A percentile compares a stretch with the other conserved stretches of the same genome.
phyloP scores from a whole-genome alignment of 2,329 filamentous ascomycete genomes.

The Ophiosphaerella narmari region DNA sequence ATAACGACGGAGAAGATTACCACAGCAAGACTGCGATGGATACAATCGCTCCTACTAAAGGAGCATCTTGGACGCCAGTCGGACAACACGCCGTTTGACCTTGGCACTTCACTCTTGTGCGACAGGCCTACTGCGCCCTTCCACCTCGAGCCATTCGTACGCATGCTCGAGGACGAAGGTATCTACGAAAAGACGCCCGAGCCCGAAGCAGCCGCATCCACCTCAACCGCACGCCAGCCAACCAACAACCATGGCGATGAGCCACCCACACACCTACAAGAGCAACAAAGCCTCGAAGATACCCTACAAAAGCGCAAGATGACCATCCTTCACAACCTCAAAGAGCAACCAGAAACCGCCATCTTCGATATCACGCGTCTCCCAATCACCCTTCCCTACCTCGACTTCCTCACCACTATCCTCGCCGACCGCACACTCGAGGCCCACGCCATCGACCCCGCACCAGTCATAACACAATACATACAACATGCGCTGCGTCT shows the following conservation, averaged over 20 bases:
- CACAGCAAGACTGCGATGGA: constrained; percentile 26
- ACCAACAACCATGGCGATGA: not conserved
- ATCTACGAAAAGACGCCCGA: constrained; percentile 38
- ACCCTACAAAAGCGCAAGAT: constrained; percentile 26
- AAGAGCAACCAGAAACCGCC: constrained; percentile 25
- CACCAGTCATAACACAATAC: constrained; percentile 39
- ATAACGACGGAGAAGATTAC: constrained; percentile 22
- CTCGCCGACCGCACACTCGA: constrained; percentile 32
- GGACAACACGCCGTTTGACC: constrained; percentile 15
- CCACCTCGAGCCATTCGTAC: constrained; percentile 34
- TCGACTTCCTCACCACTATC: constrained; percentile 48
- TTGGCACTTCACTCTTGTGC: constrained; percentile 20
- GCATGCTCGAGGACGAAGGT: constrained; percentile 44
- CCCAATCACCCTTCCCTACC: constrained; percentile 42
- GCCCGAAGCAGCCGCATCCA: constrained; percentile 4
- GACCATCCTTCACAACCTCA: constrained; percentile 22
- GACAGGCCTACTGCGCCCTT: constrained; percentile 19
- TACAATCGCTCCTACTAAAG: constrained; percentile 32
- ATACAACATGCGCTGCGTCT: constrained; percentile 46
- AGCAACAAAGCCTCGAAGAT: constrained; percentile 4
- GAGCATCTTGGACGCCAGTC: constrained; percentile 7
- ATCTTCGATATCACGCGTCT: constrained; percentile 40
- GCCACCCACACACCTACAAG: not conserved
- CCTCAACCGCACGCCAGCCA: not conserved
- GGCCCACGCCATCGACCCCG: constrained; percentile 30